phyloP scores from a whole-genome alignment of 495 filamentous ascomycete genomes.

The Schizothecium vesticola region DNA sequence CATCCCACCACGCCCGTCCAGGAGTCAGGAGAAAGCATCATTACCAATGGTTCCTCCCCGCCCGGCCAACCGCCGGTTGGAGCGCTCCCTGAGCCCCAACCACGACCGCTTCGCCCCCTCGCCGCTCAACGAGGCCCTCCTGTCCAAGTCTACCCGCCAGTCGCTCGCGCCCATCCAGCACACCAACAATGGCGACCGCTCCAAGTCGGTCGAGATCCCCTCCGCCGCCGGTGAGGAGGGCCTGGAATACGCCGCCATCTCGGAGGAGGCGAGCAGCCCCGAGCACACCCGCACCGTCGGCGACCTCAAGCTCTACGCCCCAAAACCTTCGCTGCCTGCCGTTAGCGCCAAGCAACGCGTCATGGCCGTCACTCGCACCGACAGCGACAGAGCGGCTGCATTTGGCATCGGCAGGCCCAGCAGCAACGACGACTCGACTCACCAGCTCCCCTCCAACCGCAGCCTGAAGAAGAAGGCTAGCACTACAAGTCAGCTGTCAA shows the following conservation, averaged over 20 bases:
- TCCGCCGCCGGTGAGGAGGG: conserved; percentile 88
- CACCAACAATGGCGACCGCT: conserved; percentile 53
- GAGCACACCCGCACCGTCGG: conserved; percentile 72
- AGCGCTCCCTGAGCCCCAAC: conserved; percentile 74
- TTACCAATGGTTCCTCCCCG: conserved; percentile 64
- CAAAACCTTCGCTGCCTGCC: conserved; percentile 77
- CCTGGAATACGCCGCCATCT: conserved; percentile 70
- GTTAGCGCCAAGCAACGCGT: conserved; percentile 75
- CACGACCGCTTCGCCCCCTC: conserved; percentile 77
- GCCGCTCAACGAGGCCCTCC: conserved; percentile 64
- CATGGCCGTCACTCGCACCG: conserved; percentile 77
- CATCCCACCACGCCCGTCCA: conserved; percentile 61
- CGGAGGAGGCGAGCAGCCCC: conserved; percentile 44
- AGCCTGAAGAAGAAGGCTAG: conserved; percentile 59
- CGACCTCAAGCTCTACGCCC: conserved; percentile 81
- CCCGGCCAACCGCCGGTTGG: conserved; percentile 56
- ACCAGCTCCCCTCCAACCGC: conserved; percentile 26
- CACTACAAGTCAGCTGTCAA: conserved; percentile 50
- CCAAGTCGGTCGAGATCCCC: conserved; percentile 74
- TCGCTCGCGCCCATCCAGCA: conserved; percentile 37
- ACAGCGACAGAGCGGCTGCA: conserved; percentile 75
- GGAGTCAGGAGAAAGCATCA: conserved; percentile 38
- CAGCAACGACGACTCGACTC: conserved; percentile 40
- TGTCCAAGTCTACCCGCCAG: conserved; percentile 28
- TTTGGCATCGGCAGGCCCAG: conserved; percentile 69